Conservation (phyloP, 2,329 filamentous ascomycete species). For the Calonectria henricotiae region DNA sequence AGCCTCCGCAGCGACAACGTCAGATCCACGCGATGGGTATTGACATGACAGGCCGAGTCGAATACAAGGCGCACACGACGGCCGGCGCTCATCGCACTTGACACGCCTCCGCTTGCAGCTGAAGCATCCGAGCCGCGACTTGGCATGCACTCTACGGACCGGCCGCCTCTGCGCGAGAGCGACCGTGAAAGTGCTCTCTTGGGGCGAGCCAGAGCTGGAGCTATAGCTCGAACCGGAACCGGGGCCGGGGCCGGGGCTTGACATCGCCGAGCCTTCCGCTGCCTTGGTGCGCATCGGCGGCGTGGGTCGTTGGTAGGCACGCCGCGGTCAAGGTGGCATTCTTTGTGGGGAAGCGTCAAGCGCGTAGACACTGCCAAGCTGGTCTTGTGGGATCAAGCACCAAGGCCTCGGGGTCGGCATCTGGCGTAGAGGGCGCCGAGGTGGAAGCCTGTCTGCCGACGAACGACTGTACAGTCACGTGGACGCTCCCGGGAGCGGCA, state of each 20-base stretch:
- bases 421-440: background rate
- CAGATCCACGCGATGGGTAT: conserved; percentile 51
- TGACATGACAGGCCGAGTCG: conserved; percentile 56
- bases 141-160: conserved; percentile 47
- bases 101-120: conserved; percentile 56
- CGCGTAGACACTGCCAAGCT: background rate
- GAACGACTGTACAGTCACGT: background rate
- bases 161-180: conserved; percentile 14
- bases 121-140: conserved; percentile 56
- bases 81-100: conserved; percentile 55
- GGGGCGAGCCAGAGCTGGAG: conserved; percentile 27
- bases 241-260: conserved; percentile 5
- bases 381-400: background rate
- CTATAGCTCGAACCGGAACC: background rate
- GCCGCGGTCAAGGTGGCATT: conserved; percentile 4
- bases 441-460: too few relatives aligned
- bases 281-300: conserved; percentile 24
- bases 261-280: background rate
- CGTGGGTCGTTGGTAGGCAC: background rate
- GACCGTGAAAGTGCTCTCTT: conserved; percentile 11
- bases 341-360: background rate
- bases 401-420: background rate
- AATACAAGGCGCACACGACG: conserved; percentile 54
- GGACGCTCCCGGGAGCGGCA: background rate
- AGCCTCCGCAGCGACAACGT: conserved; percentile 5